Evolutionary conservation across 148 eudicot genomes (phyloP).

Genomic region (Nepenthes mirabilis): DNA sequence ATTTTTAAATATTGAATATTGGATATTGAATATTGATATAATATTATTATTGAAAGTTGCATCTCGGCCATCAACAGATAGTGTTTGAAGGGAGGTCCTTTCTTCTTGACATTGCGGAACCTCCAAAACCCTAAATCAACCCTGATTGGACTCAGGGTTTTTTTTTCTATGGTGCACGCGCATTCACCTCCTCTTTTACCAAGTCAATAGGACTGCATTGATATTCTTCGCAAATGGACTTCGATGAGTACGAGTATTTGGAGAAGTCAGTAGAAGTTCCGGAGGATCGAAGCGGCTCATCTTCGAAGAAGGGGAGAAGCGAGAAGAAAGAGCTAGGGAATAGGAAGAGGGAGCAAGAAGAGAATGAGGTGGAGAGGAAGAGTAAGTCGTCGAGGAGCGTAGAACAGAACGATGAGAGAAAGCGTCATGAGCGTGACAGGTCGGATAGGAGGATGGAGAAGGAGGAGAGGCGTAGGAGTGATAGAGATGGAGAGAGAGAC

Average conservation of each 20-base stretch:
- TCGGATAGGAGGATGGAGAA: constrained; percentile 1
- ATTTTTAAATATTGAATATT: too few relatives aligned
- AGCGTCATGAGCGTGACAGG: background rate
- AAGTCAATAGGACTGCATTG: too few relatives aligned
- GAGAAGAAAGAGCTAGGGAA: constrained; percentile 36
- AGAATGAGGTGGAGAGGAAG: constrained; percentile 7
- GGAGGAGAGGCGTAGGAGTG: constrained; percentile 1
- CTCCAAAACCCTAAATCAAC: too few relatives aligned
- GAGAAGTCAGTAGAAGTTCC: constrained; percentile 59
- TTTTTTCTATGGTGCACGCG: too few relatives aligned
- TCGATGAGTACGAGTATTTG: constrained; percentile 89
- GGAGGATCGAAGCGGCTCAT: constrained; percentile 5
- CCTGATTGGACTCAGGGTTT: too few relatives aligned
- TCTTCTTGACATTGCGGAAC: too few relatives aligned
- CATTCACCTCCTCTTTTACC: too few relatives aligned
- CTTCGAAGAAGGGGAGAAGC: constrained; percentile 14
- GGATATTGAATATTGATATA: too few relatives aligned
- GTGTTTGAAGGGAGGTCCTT: too few relatives aligned
- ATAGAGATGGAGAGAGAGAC: background rate
- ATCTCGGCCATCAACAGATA: too few relatives aligned
- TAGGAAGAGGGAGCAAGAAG: constrained; percentile 29
- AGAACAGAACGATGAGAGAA: constrained; percentile 12
- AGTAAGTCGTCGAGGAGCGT: constrained; percentile 26
- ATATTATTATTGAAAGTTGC: too few relatives aligned
- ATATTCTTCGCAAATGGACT: constrained; percentile 28